Conservation (phyloP, 768 basidiomycete genomes). For the Mycena sanguinolenta region DNA sequence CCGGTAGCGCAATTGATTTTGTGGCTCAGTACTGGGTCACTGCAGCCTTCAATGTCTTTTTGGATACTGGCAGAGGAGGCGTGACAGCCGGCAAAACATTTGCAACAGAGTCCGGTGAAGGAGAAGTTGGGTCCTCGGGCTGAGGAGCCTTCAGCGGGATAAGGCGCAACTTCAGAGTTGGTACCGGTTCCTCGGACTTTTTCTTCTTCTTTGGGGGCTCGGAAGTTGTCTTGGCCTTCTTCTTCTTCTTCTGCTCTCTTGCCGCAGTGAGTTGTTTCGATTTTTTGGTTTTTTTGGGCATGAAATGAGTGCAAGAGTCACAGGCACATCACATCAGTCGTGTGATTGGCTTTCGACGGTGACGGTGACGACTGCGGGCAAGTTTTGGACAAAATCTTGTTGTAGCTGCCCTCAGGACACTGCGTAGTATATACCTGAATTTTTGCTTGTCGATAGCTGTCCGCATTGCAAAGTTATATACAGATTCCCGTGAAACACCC, state of each 20-base stretch:
- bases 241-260: too few species aligned
- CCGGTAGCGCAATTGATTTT: too few species aligned
- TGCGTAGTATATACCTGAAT: background rate
- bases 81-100: background rate
- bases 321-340: too few species aligned
- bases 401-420: background rate
- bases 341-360: background rate
- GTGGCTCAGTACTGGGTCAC: background rate
- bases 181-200: background rate
- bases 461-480: background rate
- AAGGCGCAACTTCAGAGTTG: background rate
- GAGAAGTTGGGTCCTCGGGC: background rate
- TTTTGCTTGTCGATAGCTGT: background rate
- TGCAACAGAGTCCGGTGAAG: background rate
- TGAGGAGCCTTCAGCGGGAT: background rate
- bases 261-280: background rate
- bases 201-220: background rate
- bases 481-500: background rate
- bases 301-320: background rate
- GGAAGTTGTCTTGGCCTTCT: background rate
- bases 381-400: background rate
- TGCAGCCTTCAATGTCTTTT: background rate
- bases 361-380: background rate
- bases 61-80: background rate
- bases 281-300: background rate